These are phyloP conservation scores for Diaporthe humulicola DNA, from an alignment of 2,329 filamentous ascomycete species.

Conservation along the genomic window DNA sequence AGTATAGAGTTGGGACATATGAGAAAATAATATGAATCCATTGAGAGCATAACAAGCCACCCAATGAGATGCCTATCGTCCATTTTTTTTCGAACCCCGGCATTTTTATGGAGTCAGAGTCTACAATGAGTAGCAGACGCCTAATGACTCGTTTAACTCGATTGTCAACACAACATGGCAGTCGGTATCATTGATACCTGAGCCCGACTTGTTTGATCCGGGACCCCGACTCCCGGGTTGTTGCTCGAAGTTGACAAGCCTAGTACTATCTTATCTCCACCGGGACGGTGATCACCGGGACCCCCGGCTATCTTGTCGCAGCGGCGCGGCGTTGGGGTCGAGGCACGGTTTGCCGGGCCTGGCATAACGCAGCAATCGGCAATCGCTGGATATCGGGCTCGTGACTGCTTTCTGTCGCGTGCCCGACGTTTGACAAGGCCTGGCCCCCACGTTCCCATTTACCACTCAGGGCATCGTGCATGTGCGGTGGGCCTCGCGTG, in stretches of 20 bases:
- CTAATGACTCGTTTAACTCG: not conserved
- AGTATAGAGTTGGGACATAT: not conserved
- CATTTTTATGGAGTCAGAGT: not conserved
- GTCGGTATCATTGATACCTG: not conserved
- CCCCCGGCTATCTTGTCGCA: conserved; percentile 9
- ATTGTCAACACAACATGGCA: not conserved
- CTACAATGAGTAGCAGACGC: not conserved
- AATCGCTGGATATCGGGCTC: conserved; percentile 1
- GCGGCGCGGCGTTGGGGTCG: not conserved
- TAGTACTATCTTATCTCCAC: conserved; percentile 23
- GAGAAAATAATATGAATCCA: not conserved
- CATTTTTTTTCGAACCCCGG: not conserved
- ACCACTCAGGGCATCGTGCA: conserved; percentile 8
- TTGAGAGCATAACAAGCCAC: no score
- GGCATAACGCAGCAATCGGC: not conserved
- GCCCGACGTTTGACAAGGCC: not conserved
- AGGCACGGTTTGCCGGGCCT: conserved; percentile 6
- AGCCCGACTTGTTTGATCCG: no score
- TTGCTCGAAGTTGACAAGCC: not conserved
- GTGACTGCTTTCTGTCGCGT: conserved; percentile 15
- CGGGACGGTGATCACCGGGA: conserved; percentile 27
- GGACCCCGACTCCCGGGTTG: not conserved
- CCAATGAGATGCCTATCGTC: not conserved
- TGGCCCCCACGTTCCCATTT: conserved; percentile 1
- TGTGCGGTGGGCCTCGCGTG: conserved; percentile 3